Evolutionary conservation across 768 basidiomycete species (phyloP), one percentile per base, ranked within the genome.

Genomic region (Cytidiella melzeri): DNA sequence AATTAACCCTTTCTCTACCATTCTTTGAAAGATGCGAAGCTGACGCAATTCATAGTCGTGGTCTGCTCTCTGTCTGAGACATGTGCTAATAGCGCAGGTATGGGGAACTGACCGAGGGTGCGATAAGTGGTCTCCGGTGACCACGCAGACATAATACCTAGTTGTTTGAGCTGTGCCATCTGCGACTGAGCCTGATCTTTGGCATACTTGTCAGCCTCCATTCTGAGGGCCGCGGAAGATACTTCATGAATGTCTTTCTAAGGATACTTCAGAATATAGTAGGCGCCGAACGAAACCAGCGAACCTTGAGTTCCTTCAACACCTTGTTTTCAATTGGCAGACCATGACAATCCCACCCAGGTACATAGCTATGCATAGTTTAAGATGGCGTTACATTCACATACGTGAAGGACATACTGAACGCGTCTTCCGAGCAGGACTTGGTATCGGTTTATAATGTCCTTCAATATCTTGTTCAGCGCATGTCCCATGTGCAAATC

Each of bases 321-420:
- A 93, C 89, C 60, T 96, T 97, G 56, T 92, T 91, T 64, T 98
- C 95, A 53, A 98, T 97, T 0, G 95, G 95, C 11, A 97, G 79
- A 5, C 95, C 95, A 64, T 99, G 95, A 59, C 95, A 98, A 61
- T 99, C 95, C 92, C 92, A 99, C 9, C 95, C 95, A 28, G 95
- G 94, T 12, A 88, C 67, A 67, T 94, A 97, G 60, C 95, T 97
- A 44, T 48, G 55, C 49, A 5, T 37, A 12, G 25, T 10, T 25
- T 38, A 40, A 39, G 36, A 25, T 37, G 21, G 23, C 18, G 3
- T 10, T 15, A 7, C 30, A n/a, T 15, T 7, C 30, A 34, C 43
- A 27, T 28, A 43, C 34, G 21, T 62, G 34, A 36, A 4, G 11
- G n/a, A 64, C 87, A 64, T 56, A 95, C 92, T 93, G 83, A 38